Evolutionary conservation across 1,284 basidiomycete species (phyloP).

Genomic region (Tilletia horrida): DNA sequence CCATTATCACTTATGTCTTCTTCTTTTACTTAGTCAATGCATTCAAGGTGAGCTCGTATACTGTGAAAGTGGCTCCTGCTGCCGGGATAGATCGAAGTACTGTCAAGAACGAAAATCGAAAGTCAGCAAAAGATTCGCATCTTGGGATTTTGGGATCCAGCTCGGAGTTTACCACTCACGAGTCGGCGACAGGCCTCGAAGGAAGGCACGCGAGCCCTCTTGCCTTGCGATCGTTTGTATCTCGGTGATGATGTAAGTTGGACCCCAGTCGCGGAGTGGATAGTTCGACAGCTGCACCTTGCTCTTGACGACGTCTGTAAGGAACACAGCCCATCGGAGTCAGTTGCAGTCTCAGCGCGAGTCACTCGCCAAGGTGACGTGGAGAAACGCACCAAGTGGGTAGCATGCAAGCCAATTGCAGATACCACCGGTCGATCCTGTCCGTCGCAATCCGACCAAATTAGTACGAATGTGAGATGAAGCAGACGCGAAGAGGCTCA

Average conservation of each 20-base stretch:
- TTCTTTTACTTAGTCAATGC: slow-evolving; percentile 1
- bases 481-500: not conserved
- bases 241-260: slow-evolving; percentile 31
- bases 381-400: slow-evolving; percentile 64
- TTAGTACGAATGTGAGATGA: too few species aligned
- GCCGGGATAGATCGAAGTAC: slow-evolving; percentile 42
- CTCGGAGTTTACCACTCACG: slow-evolving; percentile 7
- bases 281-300: slow-evolving; percentile 31
- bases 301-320: slow-evolving; percentile 36
- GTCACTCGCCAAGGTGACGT: not conserved
- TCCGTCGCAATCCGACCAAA: too few species aligned
- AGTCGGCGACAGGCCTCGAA: slow-evolving; percentile 37
- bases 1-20: not conserved
- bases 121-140: not conserved
- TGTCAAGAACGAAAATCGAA: not conserved
- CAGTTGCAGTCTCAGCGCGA: not conserved
- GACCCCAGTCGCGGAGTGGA: slow-evolving; percentile 21
- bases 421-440: slow-evolving; percentile 79
- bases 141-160: too few species aligned
- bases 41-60: slow-evolving; percentile 35
- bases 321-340: not conserved
- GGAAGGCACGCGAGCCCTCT: slow-evolving; percentile 30
- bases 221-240: slow-evolving; percentile 23
- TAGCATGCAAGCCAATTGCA: slow-evolving; percentile 93
- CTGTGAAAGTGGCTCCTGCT: slow-evolving; percentile 42